These are phyloP conservation scores for Teratosphaeria nubilosa DNA, from an alignment of 2,329 filamentous ascomycete species.

Conservation along the genomic window DNA sequence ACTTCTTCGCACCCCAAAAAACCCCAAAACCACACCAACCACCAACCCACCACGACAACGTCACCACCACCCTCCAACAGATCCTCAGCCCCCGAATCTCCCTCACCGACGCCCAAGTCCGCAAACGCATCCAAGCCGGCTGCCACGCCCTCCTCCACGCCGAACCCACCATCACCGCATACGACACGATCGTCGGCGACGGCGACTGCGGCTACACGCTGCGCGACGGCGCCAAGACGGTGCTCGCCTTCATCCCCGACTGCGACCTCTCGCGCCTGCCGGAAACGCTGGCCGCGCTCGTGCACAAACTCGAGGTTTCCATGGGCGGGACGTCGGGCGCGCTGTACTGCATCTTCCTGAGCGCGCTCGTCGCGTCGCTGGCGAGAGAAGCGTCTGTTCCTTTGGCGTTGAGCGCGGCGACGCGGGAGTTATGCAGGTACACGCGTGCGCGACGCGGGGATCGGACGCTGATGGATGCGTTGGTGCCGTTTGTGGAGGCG, in stretches of 20 bases:
- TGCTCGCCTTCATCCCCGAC: constrained; percentile 23
- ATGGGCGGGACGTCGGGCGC: constrained; percentile 29
- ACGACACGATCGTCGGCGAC: constrained; percentile 29
- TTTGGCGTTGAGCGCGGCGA: constrained; percentile 16
- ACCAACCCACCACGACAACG: constrained; percentile 1
- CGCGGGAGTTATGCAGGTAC: constrained; percentile 23
- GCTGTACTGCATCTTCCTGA: constrained; percentile 27
- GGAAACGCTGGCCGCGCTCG: constrained; percentile 17
- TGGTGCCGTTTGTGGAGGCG: constrained; percentile 26
- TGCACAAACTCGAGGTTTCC: constrained; percentile 25
- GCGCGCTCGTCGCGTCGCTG: constrained; percentile 21
- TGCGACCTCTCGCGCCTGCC: constrained; percentile 21
- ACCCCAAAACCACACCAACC: constrained; percentile 1
- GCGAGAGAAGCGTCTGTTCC: constrained; percentile 13
- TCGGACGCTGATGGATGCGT: constrained; percentile 28
- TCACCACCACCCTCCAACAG: constrained; percentile 4
- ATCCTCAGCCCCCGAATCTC: constrained; percentile 13
- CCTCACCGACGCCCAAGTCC: constrained; percentile 21
- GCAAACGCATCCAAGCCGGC: constrained; percentile 19
- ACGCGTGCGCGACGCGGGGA: constrained; percentile 26
- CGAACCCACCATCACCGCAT: constrained; percentile 27
- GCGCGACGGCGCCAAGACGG: constrained; percentile 25
- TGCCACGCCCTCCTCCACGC: constrained; percentile 25
- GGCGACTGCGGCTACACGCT: constrained; percentile 29
- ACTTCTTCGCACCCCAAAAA: constrained; percentile 17